Conservation (phyloP, 75 land plant species). For the Isoetes taiwanensis region DNA sequence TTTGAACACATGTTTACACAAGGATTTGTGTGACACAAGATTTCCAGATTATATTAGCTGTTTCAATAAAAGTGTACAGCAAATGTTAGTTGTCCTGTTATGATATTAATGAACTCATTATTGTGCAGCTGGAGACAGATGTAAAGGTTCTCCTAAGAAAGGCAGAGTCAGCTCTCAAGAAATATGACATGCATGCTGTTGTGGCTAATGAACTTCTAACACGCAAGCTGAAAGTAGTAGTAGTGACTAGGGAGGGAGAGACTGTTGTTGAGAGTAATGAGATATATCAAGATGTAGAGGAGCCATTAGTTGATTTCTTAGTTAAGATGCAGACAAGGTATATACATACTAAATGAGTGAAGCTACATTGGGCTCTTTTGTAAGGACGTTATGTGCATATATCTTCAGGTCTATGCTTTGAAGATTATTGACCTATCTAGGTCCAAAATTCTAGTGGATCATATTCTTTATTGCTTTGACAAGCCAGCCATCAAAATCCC, state of each 20-base stretch:
- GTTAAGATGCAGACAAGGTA: constrained; percentile 35
- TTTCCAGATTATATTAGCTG: background rate
- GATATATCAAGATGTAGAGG: constrained; percentile 44
- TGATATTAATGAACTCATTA: background rate
- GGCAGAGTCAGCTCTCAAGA: constrained; percentile 53
- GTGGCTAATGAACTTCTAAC: constrained; percentile 80
- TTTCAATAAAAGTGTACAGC: too few relatives aligned
- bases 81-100: background rate
- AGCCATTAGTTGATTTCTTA: constrained; percentile 46
- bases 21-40: background rate
- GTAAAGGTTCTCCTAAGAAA: constrained; percentile 57
- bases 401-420: too few relatives aligned
- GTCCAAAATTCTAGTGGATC: too few relatives aligned
- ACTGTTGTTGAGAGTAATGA: constrained; percentile 29
- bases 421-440: too few relatives aligned
- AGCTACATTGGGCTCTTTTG: too few relatives aligned
- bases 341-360: too few relatives aligned
- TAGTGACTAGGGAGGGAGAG: constrained; percentile 41
- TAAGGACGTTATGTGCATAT: too few relatives aligned
- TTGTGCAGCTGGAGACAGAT: constrained; percentile 73
- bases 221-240: constrained; percentile 56
- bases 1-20: background rate
- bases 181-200: constrained; percentile 67
- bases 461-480: too few relatives aligned
- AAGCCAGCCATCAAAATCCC: too few relatives aligned